Percentiles rank a stretch among this genome's conserved stretches.
These are phyloP conservation scores for Phytophthora pluvialis DNA, from an alignment of 352 stramenopile genomes.

Conservation along the genomic window DNA sequence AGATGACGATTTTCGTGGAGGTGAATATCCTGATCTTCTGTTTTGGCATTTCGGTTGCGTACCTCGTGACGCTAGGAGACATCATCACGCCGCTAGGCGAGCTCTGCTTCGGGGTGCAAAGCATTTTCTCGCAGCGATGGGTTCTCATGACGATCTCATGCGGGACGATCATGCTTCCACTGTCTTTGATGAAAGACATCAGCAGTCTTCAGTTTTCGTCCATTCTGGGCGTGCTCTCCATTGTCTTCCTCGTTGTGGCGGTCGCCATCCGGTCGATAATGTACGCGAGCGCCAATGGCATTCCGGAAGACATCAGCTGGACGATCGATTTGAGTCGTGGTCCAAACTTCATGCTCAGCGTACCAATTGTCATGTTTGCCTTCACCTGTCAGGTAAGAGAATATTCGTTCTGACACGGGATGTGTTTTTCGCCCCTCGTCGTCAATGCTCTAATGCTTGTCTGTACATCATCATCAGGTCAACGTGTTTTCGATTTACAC, in stretches of 20 bases:
- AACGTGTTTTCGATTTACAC: slow-evolving; percentile 92
- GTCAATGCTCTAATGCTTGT: slow-evolving; percentile 13
- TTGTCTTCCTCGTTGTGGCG: slow-evolving; percentile 86
- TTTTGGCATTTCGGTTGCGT: slow-evolving; percentile 86
- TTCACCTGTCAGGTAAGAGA: slow-evolving; percentile 82
- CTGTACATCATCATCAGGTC: slow-evolving; percentile 38
- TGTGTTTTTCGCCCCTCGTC: background rate
- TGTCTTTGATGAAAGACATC: slow-evolving; percentile 86
- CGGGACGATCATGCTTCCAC: slow-evolving; percentile 78
- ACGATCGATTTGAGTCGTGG: slow-evolving; percentile 70
- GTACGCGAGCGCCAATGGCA: slow-evolving; percentile 57
- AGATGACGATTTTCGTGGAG: slow-evolving; percentile 86
- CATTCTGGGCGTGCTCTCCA: slow-evolving; percentile 83
- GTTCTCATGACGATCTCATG: slow-evolving; percentile 85
- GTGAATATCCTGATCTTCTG: slow-evolving; percentile 89
- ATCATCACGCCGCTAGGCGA: slow-evolving; percentile 81
- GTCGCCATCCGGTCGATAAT: slow-evolving; percentile 84
- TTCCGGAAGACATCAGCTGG: slow-evolving; percentile 77
- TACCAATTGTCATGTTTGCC: slow-evolving; percentile 90
- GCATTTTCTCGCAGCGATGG: slow-evolving; percentile 70
- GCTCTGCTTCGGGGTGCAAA: slow-evolving; percentile 69
- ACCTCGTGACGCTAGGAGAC: slow-evolving; percentile 84
- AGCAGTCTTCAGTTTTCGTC: slow-evolving; percentile 88
- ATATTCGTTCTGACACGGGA: background rate
- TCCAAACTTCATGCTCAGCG: slow-evolving; percentile 85